phyloP scores from a whole-genome alignment of 192 early-diverging fungal species.

The Backusella mclennaniae region DNA sequence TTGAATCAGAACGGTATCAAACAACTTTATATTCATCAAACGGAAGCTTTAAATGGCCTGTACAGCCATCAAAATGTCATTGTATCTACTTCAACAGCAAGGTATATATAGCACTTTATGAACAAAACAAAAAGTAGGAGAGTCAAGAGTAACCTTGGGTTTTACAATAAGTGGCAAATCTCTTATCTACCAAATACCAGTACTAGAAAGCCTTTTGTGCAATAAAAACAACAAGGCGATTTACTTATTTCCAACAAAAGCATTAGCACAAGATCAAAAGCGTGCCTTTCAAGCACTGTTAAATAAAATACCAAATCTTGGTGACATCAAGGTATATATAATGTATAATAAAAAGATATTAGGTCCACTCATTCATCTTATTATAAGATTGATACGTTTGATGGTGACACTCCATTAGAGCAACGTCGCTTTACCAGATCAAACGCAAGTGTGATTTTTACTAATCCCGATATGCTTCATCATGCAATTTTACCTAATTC shows the following conservation, averaged over 20 bases:
- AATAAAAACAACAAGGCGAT: constrained; percentile 44
- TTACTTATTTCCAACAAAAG: constrained; percentile 80
- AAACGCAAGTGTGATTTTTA: constrained; percentile 62
- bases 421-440: constrained; percentile 49
- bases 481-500: constrained; percentile 60
- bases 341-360: neutral
- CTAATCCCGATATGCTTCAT: constrained; percentile 85
- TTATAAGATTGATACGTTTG: constrained; percentile 47
- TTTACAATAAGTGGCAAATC: constrained; percentile 71
- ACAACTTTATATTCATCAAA: constrained; percentile 72
- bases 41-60: constrained; percentile 57
- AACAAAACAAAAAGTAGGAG: neutral
- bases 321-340: constrained; percentile 26
- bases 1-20: constrained; percentile 31
- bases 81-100: constrained; percentile 70
- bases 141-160: neutral
- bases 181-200: constrained; percentile 70
- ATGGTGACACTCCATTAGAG: constrained; percentile 60
- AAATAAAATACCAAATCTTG: constrained; percentile 20
- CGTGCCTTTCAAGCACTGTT: constrained; percentile 44
- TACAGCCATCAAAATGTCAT: constrained; percentile 53
- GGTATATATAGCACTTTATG: constrained; percentile 32
- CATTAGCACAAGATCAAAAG: constrained; percentile 80
- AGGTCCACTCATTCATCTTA: neutral
- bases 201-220: constrained; percentile 51